Evolutionary conservation across 345 rosid genomes (phyloP).

Genomic region (Laguncularia racemosa): DNA sequence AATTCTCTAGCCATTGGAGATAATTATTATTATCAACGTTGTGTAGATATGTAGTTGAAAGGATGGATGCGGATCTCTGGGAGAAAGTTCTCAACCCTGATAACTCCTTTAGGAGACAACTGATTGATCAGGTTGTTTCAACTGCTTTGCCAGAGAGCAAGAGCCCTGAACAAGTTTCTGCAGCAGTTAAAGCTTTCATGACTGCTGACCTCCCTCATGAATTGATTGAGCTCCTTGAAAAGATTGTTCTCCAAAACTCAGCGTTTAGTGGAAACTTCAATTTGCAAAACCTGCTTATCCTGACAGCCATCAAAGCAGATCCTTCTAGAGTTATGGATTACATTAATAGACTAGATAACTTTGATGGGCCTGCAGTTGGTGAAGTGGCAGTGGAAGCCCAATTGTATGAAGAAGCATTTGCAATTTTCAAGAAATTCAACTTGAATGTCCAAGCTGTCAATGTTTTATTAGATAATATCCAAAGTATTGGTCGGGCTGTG

Average conservation of each 20-base stretch:
- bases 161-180: slow-evolving; percentile 44
- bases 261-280: slow-evolving; percentile 97
- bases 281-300: slow-evolving; percentile 91
- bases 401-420: slow-evolving; percentile 62
- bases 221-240: slow-evolving; percentile 47
- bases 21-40: slow-evolving; percentile 13
- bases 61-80: slow-evolving; percentile 99
- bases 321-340: slow-evolving; percentile 98
- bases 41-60: slow-evolving; percentile 92
- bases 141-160: slow-evolving; percentile 73
- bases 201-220: slow-evolving; percentile 41
- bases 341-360: slow-evolving; percentile 86
- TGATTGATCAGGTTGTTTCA: slow-evolving; percentile 96
- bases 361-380: slow-evolving; percentile 98
- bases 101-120: slow-evolving; percentile 81
- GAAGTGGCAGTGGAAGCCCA: slow-evolving; percentile 95
- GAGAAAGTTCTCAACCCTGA: slow-evolving; percentile 88
- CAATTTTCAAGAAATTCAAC: slow-evolving; percentile 42
- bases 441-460: slow-evolving; percentile 38
- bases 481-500: slow-evolving; percentile 51
- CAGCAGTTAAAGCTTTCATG: slow-evolving; percentile 43
- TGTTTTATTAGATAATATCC: slow-evolving; percentile 32
- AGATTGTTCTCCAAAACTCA: slow-evolving; percentile 95
- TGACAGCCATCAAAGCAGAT: slow-evolving; percentile 96
- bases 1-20: slow-evolving; percentile 13